Evolutionary conservation across 2,329 filamentous ascomycete species (phyloP).

Genomic region (Penicillium griseofulvum): DNA sequence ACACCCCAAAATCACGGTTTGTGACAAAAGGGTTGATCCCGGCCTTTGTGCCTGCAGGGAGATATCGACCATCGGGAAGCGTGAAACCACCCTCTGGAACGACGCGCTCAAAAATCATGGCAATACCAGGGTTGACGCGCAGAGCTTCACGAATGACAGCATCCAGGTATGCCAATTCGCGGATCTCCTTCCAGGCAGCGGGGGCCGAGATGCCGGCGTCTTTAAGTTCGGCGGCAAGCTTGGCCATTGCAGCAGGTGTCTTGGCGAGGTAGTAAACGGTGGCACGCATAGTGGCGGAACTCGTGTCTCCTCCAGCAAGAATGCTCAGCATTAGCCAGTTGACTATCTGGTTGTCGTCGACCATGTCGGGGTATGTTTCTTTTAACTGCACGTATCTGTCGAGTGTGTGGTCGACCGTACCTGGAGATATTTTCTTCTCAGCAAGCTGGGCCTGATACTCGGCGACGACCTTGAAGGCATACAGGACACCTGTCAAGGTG

Average conservation of each 20-base stretch:
- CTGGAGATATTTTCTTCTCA: slow-evolving; percentile 8
- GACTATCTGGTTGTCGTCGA: slow-evolving; percentile 40
- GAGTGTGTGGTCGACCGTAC: slow-evolving; percentile 35
- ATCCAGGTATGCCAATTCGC: slow-evolving; percentile 44
- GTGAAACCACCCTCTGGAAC: slow-evolving; percentile 41
- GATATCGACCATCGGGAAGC: slow-evolving; percentile 31
- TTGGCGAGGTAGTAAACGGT: slow-evolving; percentile 27
- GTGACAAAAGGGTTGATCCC: slow-evolving; percentile 38
- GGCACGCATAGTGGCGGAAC: slow-evolving; percentile 35
- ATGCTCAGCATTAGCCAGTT: slow-evolving; percentile 37
- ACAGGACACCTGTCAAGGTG: slow-evolving; percentile 18
- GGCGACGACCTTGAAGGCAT: slow-evolving; percentile 21
- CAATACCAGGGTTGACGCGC: slow-evolving; percentile 51
- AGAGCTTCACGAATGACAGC: slow-evolving; percentile 54
- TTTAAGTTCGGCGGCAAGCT: slow-evolving; percentile 19
- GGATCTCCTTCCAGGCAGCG: slow-evolving; percentile 20
- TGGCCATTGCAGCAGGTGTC: slow-evolving; percentile 10
- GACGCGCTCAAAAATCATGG: slow-evolving; percentile 51
- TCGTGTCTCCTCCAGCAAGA: slow-evolving; percentile 42
- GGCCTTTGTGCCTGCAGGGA: slow-evolving; percentile 38
- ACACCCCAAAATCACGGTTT: slow-evolving; percentile 42
- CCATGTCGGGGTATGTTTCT: slow-evolving; percentile 30
- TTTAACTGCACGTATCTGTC: slow-evolving; percentile 46
- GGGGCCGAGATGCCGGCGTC: slow-evolving; percentile 13
- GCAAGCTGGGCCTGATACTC: slow-evolving; percentile 19